Conservation (phyloP, 2,329 filamentous ascomycete genomes). For the Clarireedia homoeocarpa region DNA sequence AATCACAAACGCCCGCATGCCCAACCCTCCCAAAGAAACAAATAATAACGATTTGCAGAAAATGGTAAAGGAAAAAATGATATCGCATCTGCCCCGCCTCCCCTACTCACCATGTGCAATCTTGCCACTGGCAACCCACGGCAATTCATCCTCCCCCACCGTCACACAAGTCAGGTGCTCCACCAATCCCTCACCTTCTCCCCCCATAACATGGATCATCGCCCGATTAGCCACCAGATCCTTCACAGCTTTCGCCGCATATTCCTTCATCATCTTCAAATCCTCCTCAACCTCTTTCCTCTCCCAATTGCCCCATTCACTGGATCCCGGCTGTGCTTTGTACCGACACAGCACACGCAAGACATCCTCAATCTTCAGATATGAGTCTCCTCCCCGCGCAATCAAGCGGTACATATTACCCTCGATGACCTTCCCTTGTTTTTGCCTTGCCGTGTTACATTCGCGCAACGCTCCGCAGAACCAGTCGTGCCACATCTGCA, state of each 20-base stretch:
- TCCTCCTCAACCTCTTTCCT: constrained; percentile 10
- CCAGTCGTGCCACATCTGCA: constrained; percentile 23
- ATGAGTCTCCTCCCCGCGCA: constrained; percentile 16
- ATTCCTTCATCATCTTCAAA: constrained; percentile 17
- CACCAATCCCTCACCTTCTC: constrained; percentile 11
- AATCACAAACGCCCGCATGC: neutral
- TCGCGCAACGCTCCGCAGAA: constrained; percentile 10
- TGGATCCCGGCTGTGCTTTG: neutral
- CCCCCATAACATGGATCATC: constrained; percentile 14
- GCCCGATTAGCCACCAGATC: constrained; percentile 16
- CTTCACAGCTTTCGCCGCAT: constrained; percentile 15
- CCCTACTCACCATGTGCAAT: neutral
- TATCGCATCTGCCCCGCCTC: neutral
- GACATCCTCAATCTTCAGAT: constrained; percentile 10
- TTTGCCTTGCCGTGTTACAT: neutral
- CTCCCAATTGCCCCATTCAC: neutral
- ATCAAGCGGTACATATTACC: constrained; percentile 18
- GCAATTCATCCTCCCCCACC: constrained; percentile 17
- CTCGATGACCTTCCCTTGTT: neutral
- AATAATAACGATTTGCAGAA: neutral
- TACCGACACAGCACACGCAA: neutral
- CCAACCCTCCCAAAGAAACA: neutral
- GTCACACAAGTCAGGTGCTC: constrained; percentile 21
- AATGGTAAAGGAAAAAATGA: neutral
- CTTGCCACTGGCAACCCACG: constrained; percentile 12